Evolutionary conservation across 2,329 filamentous ascomycete genomes (phyloP), one percentile per base, ranked within the genome.

Genomic region (Corynespora cassiicola): DNA sequence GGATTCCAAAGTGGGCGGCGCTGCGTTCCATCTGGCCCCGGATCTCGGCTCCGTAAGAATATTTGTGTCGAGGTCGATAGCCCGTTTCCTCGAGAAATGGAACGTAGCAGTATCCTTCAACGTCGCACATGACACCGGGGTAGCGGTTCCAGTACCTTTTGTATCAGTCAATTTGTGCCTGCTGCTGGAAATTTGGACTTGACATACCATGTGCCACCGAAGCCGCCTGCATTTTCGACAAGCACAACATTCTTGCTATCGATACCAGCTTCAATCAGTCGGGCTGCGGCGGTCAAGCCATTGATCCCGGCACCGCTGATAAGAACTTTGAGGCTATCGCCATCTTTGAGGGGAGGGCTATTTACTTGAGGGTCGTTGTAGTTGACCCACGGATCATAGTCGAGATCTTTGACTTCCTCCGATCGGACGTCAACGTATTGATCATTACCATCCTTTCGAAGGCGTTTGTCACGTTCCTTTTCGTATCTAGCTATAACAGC

Each of bases 71-170:
- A 0, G 81, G 81, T 52, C 81, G 71, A 52, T 80, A 82, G 0
- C 74, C 75, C 2, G 71, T 81, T 55, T 84, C 79, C 42, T 84
- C 80, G 2, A 84, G 68, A 6, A 82, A 59, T 2, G 80, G 80
- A 64, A 84, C 60, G 51, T 85, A 85, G 14, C 74, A 67, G 47
- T 79, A 82, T 22, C 72, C 69, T 58, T 85, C 81, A 4, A 81
- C 63, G 48, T 85, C 81, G 52, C 80, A 84, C 50, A 63, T 66
- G 5, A 74, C 45, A 1, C 75, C 75, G 6, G 74, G 73, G 41
- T 75, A 76, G 7, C 66, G 58, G 33, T 75, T 75, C 63, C 68
- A 75, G 42, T 71, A 75, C 63, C 74, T 58, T n/a, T n/a, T n/a
- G n/a, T n/a, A 28, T 1, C 6, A 10, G 20, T 46, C 12, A 45